Conservation (phyloP, 192 early-diverging fungal species). For the Entophlyctis helioformis region DNA sequence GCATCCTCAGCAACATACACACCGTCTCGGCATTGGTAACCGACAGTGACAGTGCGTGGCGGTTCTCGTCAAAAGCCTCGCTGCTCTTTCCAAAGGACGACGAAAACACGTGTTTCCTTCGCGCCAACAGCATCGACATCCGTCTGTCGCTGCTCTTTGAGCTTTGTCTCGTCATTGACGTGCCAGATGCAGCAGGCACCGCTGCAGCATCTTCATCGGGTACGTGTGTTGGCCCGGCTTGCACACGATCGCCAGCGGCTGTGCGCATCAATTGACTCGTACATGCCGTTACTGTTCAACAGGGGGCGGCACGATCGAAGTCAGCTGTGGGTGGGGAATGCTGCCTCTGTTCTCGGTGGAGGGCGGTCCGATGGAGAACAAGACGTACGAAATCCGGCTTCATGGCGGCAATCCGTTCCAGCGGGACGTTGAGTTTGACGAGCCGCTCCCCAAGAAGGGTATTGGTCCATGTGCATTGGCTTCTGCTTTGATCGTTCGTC, state of each 20-base stretch:
- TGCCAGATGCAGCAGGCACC: too few relatives aligned
- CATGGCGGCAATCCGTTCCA: constrained; percentile 33
- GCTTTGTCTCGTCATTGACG: constrained; percentile 19
- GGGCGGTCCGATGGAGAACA: constrained; percentile 32
- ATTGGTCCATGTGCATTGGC: not conserved
- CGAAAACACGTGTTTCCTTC: constrained; percentile 32
- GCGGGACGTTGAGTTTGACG: constrained; percentile 12
- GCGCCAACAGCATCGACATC: constrained; percentile 27
- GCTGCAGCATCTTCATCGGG: too few relatives aligned
- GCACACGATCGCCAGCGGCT: too few relatives aligned
- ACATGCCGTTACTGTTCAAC: too few relatives aligned
- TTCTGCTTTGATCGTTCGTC: not conserved
- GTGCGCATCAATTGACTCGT: too few relatives aligned
- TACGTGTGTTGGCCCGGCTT: too few relatives aligned
- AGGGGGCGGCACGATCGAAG: too few relatives aligned
- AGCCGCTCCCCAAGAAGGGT: constrained; percentile 16
- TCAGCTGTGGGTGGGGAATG: constrained; percentile 36
- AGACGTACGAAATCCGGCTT: constrained; percentile 31
- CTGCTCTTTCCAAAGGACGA: constrained; percentile 36
- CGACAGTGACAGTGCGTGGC: constrained; percentile 20
- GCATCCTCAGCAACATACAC: constrained; percentile 36
- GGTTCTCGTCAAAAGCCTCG: constrained; percentile 32
- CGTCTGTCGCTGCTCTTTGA: constrained; percentile 35
- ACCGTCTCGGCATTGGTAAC: constrained; percentile 17
- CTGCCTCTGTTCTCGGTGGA: constrained; percentile 34